Conservation (phyloP, 179 eudicot species). For the Beta macrorhiza region DNA sequence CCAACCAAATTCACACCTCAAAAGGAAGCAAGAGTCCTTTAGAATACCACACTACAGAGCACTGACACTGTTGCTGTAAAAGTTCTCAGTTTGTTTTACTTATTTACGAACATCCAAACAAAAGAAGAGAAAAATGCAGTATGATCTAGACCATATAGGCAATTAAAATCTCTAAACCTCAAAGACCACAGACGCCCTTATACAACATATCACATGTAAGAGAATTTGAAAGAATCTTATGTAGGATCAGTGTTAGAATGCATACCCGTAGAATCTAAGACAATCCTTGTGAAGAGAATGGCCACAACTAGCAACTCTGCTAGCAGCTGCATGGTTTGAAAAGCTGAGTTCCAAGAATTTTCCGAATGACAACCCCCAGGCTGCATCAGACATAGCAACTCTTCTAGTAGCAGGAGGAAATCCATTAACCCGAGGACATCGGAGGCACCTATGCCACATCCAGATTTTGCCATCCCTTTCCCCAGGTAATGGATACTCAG, state of each 20-base stretch:
- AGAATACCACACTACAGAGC: background rate
- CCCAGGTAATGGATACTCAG: constrained; percentile 37
- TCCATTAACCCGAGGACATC: constrained; percentile 46
- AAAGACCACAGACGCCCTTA: background rate
- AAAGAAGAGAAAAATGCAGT: background rate
- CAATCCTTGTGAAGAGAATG: constrained; percentile 59
- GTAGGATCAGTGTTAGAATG: constrained; percentile 10
- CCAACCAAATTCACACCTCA: background rate
- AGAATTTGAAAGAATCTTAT: background rate
- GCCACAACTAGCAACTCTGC: constrained; percentile 53
- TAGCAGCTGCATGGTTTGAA: constrained; percentile 51
- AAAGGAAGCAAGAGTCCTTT: background rate
- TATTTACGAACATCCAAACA: background rate
- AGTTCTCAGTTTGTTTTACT: background rate
- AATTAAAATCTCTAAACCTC: background rate
- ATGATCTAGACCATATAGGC: constrained; percentile 6
- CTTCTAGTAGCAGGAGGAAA: constrained; percentile 51
- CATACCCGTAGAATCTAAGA: constrained; percentile 57
- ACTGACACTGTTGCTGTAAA: background rate
- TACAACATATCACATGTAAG: background rate
- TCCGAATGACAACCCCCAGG: constrained; percentile 59
- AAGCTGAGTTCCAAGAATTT: constrained; percentile 57
- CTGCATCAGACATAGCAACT: constrained; percentile 57
- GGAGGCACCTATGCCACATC: constrained; percentile 64
- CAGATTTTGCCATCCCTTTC: constrained; percentile 48